Evolutionary conservation across 202 grass and related monocot species (phyloP).

Genomic region (Dendrocalamus latiflorus): DNA sequence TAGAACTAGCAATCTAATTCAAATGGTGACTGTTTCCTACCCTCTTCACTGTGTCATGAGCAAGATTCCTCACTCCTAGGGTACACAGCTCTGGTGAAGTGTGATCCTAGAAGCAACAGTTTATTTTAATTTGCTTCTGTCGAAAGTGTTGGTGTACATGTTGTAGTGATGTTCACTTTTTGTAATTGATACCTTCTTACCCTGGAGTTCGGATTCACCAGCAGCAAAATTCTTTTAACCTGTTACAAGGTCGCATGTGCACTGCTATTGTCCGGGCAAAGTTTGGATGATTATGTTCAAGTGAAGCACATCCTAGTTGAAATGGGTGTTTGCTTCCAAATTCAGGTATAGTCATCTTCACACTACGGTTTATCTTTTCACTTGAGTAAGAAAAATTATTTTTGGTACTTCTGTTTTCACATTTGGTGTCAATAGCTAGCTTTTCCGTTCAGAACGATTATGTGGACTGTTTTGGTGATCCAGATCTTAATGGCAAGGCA

Average conservation of each 20-base stretch:
- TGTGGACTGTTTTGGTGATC: conserved; percentile 76
- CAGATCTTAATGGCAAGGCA: conserved; percentile 57
- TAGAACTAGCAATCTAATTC: background rate
- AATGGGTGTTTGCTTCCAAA: conserved; percentile 81
- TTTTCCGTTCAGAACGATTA: conserved; percentile 57
- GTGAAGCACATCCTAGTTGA: conserved; percentile 62
- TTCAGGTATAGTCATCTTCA: conserved; percentile 48
- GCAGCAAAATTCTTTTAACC: background rate
- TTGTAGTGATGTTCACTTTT: background rate
- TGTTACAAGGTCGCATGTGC: conserved; percentile 62
- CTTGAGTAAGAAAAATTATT: background rate
- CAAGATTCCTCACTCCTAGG: background rate
- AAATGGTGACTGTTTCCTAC: background rate
- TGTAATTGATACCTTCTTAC: background rate
- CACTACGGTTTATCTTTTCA: background rate
- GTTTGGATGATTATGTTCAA: conserved; percentile 47
- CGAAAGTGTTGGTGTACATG: background rate
- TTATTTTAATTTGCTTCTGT: background rate
- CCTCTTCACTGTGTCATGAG: background rate
- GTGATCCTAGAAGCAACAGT: background rate
- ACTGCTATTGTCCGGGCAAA: conserved; percentile 52
- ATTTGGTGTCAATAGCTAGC: background rate
- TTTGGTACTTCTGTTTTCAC: background rate
- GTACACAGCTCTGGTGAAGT: background rate
- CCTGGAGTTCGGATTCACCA: background rate